A percentile compares a stretch with the other conserved stretches of the same genome.
phyloP scores from a whole-genome alignment of 1,284 basidiomycete species.

The Agaricales sp. region DNA sequence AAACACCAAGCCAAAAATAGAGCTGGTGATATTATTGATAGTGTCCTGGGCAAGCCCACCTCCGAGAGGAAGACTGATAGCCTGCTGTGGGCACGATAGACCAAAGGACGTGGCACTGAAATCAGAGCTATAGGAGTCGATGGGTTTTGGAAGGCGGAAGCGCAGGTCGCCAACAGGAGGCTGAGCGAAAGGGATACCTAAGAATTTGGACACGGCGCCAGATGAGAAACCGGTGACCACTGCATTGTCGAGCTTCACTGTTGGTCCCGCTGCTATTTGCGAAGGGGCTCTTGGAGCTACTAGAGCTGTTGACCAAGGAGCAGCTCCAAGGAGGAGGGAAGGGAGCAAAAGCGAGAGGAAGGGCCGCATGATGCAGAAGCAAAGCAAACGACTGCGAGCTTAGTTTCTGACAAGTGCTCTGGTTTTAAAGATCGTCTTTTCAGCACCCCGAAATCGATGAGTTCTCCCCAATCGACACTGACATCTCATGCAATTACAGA shows the following conservation, averaged over 20 bases:
- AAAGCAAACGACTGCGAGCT: too few relatives aligned
- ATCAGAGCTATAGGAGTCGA: background rate
- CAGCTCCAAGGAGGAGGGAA: too few relatives aligned
- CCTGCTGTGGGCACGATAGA: conserved; percentile 38
- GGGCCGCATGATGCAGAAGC: too few relatives aligned
- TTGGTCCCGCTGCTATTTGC: conserved; percentile 23
- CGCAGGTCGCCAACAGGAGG: conserved; percentile 26
- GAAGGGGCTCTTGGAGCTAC: too few relatives aligned
- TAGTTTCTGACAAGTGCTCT: too few relatives aligned
- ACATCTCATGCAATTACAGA: too few relatives aligned
- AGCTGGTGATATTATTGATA: conserved; percentile 25
- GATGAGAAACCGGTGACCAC: conserved; percentile 25
- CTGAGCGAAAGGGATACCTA: conserved; percentile 44
- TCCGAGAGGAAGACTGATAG: conserved; percentile 21
- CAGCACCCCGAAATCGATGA: too few relatives aligned
- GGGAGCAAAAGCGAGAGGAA: too few relatives aligned
- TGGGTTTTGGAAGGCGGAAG: conserved; percentile 8
- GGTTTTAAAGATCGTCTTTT: too few relatives aligned
- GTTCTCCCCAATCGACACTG: too few relatives aligned
- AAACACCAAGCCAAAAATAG: conserved; percentile 21
- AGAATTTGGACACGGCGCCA: conserved; percentile 24
- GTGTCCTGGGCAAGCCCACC: conserved; percentile 22
- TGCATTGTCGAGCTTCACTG: conserved; percentile 28
- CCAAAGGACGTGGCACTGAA: conserved; percentile 8
- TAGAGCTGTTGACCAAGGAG: too few relatives aligned